These are phyloP conservation scores for Erysimum pusillum DNA, from an alignment of 441 rosid genomes.

Conservation along the genomic window DNA sequence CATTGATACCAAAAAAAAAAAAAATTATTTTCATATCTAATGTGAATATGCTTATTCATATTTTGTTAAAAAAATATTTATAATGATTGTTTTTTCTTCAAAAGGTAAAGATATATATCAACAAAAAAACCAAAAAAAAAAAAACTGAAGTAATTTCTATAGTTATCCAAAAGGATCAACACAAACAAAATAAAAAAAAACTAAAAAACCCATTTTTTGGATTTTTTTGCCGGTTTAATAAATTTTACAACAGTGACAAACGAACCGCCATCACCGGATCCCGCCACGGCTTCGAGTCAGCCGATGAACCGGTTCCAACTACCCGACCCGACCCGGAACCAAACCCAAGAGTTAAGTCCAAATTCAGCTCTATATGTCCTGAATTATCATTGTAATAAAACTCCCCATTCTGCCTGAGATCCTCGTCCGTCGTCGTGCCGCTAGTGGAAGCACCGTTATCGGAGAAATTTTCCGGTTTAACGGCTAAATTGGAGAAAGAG, in stretches of 20 bases:
- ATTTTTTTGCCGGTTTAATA: constrained; percentile 28
- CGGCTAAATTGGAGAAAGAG: constrained; percentile 14
- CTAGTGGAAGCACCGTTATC: constrained; percentile 49
- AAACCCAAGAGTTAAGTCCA: constrained; percentile 66
- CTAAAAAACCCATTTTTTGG: constrained; percentile 35
- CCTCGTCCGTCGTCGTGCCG: constrained; percentile 65
- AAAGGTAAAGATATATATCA: constrained; percentile 25
- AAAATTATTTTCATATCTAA: too few relatives aligned
- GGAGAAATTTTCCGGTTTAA: constrained; percentile 34
- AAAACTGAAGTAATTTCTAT: background rate
- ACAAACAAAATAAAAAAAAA: background rate
- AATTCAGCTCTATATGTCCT: constrained; percentile 47
- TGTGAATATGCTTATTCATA: too few relatives aligned
- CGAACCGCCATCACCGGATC: constrained; percentile 39
- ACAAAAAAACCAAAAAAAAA: constrained; percentile 22
- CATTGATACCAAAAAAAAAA: too few relatives aligned
- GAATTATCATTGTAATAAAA: constrained; percentile 32
- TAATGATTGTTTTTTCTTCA: background rate
- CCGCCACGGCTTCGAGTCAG: constrained; percentile 47
- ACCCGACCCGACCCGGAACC: constrained; percentile 47
- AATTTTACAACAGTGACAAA: constrained; percentile 61
- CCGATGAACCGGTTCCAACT: constrained; percentile 40
- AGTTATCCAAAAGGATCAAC: background rate
- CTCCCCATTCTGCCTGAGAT: constrained; percentile 45
- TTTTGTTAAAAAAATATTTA: background rate